phyloP scores from a whole-genome alignment of 2,329 filamentous ascomycete genomes.

The Colletotrichum neosansevieriae region DNA sequence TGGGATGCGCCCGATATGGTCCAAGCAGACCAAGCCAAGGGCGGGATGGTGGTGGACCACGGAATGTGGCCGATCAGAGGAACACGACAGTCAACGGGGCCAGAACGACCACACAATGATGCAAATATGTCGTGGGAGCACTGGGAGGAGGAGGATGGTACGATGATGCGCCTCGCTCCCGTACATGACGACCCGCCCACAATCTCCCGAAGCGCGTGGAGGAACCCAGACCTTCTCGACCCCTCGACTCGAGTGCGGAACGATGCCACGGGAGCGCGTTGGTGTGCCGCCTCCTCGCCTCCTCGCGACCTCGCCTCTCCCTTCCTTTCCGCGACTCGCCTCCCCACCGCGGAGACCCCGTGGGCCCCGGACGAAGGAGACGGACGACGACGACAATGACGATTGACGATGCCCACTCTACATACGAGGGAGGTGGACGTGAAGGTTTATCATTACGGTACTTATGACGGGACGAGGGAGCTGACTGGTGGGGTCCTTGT shows the following conservation, averaged over 20 bases:
- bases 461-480: constrained; percentile 18
- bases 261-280: constrained; percentile 11
- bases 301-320: constrained; percentile 24
- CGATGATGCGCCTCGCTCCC: constrained; percentile 27
- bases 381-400: constrained; percentile 10
- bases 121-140: background rate
- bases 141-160: constrained; percentile 7
- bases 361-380: constrained; percentile 7
- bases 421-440: background rate
- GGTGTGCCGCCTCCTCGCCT: constrained; percentile 22
- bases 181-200: constrained; percentile 31
- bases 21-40: background rate
- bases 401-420: background rate
- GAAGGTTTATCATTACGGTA: background rate
- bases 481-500: background rate
- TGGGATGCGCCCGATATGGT: background rate
- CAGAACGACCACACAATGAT: constrained; percentile 15
- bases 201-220: constrained; percentile 30
- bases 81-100: constrained; percentile 11
- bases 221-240: constrained; percentile 22
- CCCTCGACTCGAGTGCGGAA: constrained; percentile 20
- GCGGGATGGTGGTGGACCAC: constrained; percentile 12
- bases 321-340: constrained; percentile 30
- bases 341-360: constrained; percentile 11
- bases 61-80: constrained; percentile 30